Conservation (phyloP, 2,329 filamentous ascomycete genomes). For the Berkeleyomyces basicola region DNA sequence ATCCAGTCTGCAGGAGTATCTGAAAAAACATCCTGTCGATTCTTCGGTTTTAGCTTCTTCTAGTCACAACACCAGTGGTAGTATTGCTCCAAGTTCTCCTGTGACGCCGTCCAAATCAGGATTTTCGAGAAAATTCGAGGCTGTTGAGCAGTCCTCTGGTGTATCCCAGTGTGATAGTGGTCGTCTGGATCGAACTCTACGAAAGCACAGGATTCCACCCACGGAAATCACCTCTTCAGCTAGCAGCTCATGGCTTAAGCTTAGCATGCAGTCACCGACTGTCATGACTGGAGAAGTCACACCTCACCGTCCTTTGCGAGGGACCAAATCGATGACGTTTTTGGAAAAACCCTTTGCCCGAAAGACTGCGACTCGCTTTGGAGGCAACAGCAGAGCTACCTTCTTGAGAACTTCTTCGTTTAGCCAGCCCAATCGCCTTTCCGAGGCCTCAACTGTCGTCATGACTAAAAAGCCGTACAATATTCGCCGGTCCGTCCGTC, state of each 20-base stretch:
- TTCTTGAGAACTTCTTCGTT: slow-evolving; percentile 6
- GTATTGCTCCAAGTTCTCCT: not conserved
- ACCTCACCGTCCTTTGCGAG: slow-evolving; percentile 3
- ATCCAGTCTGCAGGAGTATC: slow-evolving; percentile 8
- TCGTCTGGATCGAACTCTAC: slow-evolving; percentile 4
- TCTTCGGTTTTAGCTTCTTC: not conserved
- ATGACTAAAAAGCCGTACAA: slow-evolving; percentile 3
- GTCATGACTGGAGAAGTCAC: not conserved
- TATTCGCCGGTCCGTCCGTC: slow-evolving; percentile 9
- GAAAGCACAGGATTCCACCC: not conserved
- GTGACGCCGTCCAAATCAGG: not conserved
- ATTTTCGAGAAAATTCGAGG: not conserved
- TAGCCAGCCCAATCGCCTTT: slow-evolving; percentile 1
- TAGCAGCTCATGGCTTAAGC: not conserved
- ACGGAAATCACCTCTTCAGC: slow-evolving; percentile 2
- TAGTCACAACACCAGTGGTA: not conserved
- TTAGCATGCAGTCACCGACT: not conserved
- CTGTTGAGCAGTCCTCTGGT: not conserved
- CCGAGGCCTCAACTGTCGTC: slow-evolving; percentile 4
- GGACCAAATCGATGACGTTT: slow-evolving; percentile 13
- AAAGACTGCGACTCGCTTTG: not conserved
- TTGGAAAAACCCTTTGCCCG: slow-evolving; percentile 7
- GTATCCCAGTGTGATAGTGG: not conserved
- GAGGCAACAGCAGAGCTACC: slow-evolving; percentile 2
- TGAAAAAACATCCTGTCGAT: not conserved